Percentiles rank a stretch among this genome's conserved stretches.
These are phyloP conservation scores for Colletotrichum sp. DNA, from an alignment of 2,329 filamentous ascomycete species.

Conservation along the genomic window DNA sequence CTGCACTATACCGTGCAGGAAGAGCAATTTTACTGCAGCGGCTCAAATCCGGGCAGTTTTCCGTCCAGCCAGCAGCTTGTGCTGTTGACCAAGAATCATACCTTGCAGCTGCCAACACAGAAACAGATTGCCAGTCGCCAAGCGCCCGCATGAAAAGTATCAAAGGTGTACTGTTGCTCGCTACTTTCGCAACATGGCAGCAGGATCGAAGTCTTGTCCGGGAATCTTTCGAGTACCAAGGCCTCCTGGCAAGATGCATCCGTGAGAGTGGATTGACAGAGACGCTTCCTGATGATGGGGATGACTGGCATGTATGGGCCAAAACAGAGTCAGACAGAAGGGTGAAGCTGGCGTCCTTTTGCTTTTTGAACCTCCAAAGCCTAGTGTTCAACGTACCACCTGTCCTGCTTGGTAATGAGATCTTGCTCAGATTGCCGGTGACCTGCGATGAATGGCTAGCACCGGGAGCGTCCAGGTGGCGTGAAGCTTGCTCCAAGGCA, in stretches of 20 bases:
- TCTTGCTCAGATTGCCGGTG: background rate
- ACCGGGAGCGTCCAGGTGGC: background rate
- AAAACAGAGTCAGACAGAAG: background rate
- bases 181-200: background rate
- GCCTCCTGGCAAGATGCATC: background rate
- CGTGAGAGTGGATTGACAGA: background rate
- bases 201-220: background rate
- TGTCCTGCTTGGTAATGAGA: background rate
- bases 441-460: background rate
- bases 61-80: background rate
- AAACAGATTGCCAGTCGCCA: background rate
- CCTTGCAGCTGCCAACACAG: background rate
- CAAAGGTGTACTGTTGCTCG: background rate
- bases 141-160: background rate
- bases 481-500: background rate
- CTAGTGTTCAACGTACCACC: constrained; percentile 1
- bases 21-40: background rate
- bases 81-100: background rate
- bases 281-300: background rate
- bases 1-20: background rate
- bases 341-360: background rate
- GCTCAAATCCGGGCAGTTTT: background rate
- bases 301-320: background rate
- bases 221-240: background rate
- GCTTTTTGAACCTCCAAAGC: constrained; percentile 4